Base-by-base conservation (phyloP, 805 yeast species). In the Clavispora fructus region DNA sequence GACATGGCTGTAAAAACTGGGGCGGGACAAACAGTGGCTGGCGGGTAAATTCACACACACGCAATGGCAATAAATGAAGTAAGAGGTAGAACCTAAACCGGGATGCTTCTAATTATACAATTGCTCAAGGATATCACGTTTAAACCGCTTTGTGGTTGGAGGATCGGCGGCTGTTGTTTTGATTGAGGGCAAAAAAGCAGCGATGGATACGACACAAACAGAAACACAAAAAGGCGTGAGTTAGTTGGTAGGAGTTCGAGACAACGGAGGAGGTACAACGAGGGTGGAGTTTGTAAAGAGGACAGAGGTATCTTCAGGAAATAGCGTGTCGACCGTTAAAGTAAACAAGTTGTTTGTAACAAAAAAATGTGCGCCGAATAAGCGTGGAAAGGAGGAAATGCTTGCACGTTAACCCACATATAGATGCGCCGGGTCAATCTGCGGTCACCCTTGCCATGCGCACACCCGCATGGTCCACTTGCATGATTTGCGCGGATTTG, bases 1-100 rank as follows among this genome's bases (percentile, higher is more conserved):
- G 58, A 54, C 58, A 54, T 54, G 35, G 35, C 26, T 19, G 37
- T 33, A 17, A 33, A 33, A 33, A 16, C 25, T 3, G 12, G 1
- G 37, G 25, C 37, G 16, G 25, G 7, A 31, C 13, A 31, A 31
- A 31, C 35, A 31, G n/a, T 4, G 17, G 10, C 35, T n/a, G 35
- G 35, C 35, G 35, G 13, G 35, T 31, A 31, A 31, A 6, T 31
- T 31, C 17, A 31, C 17, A 31, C 17, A 31, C 35, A n/a, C 16
- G 10, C 16, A 31, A 31, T 2, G 8, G 35, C 8, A 14, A 6
- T 2, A 31, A 29, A 7, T 4, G 13, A n/a, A 31, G 16, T 14
- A n/a, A 31, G 17, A 31, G 35, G 35, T 10, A 31, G 35, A 31
- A 31, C 16, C 35, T 14, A 31, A 6, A 7, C 10, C 10, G 17